Evolutionary conservation across 2,329 filamentous ascomycete species (phyloP).

Genomic region (Elsinoe perseae): DNA sequence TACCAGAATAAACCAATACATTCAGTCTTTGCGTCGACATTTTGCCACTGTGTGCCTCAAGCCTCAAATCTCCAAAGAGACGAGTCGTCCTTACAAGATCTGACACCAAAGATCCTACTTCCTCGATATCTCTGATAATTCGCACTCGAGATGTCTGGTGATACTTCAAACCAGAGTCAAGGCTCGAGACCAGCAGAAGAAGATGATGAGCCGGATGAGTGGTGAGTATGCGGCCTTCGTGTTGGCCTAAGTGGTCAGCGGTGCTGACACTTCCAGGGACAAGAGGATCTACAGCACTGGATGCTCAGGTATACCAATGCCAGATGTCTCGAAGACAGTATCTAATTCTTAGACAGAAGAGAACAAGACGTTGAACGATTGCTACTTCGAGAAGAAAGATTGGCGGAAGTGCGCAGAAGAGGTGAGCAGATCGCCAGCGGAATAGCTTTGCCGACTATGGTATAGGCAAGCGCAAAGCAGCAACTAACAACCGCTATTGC

Average conservation of each 20-base stretch:
- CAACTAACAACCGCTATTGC: background rate
- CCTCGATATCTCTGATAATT: background rate
- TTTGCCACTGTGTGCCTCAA: slow-evolving; percentile 17
- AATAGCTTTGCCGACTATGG: background rate
- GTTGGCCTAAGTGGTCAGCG: background rate
- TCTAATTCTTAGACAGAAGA: slow-evolving; percentile 54
- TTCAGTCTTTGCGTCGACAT: slow-evolving; percentile 72
- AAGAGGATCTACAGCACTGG: slow-evolving; percentile 96
- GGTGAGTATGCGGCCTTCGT: slow-evolving; percentile 49
- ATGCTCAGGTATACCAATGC: slow-evolving; percentile 67
- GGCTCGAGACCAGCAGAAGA: slow-evolving; percentile 37
- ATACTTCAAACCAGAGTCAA: slow-evolving; percentile 23
- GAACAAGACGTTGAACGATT: slow-evolving; percentile 85
- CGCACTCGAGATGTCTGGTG: slow-evolving; percentile 24
- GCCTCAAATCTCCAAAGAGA: slow-evolving; percentile 5
- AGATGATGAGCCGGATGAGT: slow-evolving; percentile 91
- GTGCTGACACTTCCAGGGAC: slow-evolving; percentile 56
- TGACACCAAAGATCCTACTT: background rate
- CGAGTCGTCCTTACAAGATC: slow-evolving; percentile 1
- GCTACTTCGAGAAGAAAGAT: slow-evolving; percentile 92
- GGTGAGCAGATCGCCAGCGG: slow-evolving; percentile 48
- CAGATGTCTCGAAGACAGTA: slow-evolving; percentile 8
- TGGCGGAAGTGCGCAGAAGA: slow-evolving; percentile 85
- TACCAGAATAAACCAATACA: slow-evolving; percentile 87
- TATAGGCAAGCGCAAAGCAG: background rate